Percentiles rank a stretch among this genome's conserved stretches.
phyloP scores from a whole-genome alignment of 208 protist species.

The Trypanosoma platydactyli region DNA sequence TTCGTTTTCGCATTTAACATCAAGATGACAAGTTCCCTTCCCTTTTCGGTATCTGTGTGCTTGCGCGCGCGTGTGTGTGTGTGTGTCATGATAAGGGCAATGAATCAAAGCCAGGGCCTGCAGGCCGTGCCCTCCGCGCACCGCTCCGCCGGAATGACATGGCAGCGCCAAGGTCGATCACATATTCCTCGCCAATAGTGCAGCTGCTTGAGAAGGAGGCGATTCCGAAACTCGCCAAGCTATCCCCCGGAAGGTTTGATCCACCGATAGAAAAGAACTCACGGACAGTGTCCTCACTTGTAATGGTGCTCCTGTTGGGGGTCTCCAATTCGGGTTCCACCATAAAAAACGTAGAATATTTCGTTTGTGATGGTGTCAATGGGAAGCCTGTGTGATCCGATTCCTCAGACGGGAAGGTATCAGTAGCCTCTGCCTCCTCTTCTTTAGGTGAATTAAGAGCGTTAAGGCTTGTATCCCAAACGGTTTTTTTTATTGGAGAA shows the following conservation, averaged over 20 bases:
- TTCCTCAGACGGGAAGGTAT: too few species aligned
- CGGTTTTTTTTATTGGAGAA: too few species aligned
- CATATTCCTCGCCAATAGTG: neutral
- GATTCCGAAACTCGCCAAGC: neutral
- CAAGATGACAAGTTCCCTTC: too few species aligned
- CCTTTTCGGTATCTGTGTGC: neutral
- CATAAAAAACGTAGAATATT: too few species aligned
- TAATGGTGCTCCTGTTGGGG: neutral
- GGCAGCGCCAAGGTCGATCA: conserved; percentile 13
- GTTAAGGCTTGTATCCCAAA: too few species aligned
- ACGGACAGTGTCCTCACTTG: conserved; percentile 4
- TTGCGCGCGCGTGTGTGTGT: neutral
- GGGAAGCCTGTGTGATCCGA: too few species aligned
- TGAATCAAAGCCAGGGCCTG: conserved; percentile 12
- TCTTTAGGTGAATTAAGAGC: too few species aligned
- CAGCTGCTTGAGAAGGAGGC: neutral
- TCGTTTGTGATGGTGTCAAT: too few species aligned
- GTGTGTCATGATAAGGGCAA: conserved; percentile 19
- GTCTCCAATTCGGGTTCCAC: neutral
- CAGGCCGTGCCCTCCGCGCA: conserved; percentile 12
- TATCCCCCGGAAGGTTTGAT: neutral
- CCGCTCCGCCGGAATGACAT: conserved; percentile 18
- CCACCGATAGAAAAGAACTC: conserved; percentile 19
- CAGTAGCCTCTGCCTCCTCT: too few species aligned
- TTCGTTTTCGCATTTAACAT: neutral